Percentiles rank a stretch among this genome's conserved stretches.
phyloP scores from a whole-genome alignment of 73 alveolate genomes.

The Halteria grandinella region DNA sequence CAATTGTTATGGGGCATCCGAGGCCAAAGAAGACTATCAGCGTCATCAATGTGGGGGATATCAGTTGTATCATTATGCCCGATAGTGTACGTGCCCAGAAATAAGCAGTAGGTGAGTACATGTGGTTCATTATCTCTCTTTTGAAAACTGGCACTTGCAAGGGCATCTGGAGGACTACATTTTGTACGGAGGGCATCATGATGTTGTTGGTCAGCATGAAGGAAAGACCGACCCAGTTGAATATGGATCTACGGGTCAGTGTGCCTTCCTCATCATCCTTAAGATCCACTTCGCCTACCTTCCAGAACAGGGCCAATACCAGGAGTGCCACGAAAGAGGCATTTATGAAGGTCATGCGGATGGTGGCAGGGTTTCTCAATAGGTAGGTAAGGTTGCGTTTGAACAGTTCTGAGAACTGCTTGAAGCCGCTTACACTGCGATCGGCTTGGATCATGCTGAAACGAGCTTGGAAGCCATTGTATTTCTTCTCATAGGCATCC shows the following conservation, averaged over 20 bases:
- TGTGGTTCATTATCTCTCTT: background rate
- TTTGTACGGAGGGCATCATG: background rate
- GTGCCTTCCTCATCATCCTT: too few species aligned
- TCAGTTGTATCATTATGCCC: background rate
- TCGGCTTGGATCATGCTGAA: conserved; percentile 24
- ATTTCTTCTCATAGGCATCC: background rate
- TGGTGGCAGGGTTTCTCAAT: conserved; percentile 35
- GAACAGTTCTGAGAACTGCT: conserved; percentile 35
- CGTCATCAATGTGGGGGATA: conserved; percentile 31
- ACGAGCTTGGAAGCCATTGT: conserved; percentile 36
- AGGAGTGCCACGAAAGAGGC: background rate
- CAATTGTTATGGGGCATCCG: background rate
- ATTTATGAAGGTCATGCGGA: conserved; percentile 15
- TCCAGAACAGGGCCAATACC: background rate
- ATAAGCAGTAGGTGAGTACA: background rate
- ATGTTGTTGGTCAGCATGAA: background rate
- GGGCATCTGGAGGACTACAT: background rate
- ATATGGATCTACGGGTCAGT: too few species aligned
- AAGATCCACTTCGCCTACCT: too few species aligned
- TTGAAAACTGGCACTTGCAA: conserved; percentile 1
- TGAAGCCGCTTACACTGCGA: conserved; percentile 5
- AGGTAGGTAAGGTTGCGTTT: conserved; percentile 16
- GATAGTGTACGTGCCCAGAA: background rate
- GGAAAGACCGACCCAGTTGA: conserved; percentile 2
- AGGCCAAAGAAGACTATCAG: conserved; percentile 22